Evolutionary conservation across 2,329 filamentous ascomycete species (phyloP).

Genomic region (Aspergillus luchuensis): DNA sequence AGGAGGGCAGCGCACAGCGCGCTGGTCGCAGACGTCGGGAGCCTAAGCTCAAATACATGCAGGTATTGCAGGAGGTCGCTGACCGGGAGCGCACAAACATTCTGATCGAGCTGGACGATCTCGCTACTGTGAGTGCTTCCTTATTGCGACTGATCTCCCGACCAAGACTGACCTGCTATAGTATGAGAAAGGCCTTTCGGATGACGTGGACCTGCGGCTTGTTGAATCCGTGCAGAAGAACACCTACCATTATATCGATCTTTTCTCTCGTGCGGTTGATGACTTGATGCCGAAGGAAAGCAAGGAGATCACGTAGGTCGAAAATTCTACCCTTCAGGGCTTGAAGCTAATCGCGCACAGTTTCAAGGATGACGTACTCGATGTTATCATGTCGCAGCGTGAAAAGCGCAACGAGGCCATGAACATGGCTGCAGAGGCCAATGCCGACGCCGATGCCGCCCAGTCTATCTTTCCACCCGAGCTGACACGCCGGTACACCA

Average conservation of each 20-base stretch:
- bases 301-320: constrained; percentile 70
- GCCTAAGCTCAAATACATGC: constrained; percentile 83
- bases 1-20: constrained; percentile 44
- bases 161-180: constrained; percentile 36
- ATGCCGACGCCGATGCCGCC: constrained; percentile 64
- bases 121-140: constrained; percentile 62
- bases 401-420: constrained; percentile 81
- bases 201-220: constrained; percentile 65
- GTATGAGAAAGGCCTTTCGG: constrained; percentile 74
- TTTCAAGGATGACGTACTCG: constrained; percentile 96
- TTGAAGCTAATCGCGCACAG: constrained; percentile 48
- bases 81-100: constrained; percentile 77
- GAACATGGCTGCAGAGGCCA: constrained; percentile 65
- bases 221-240: constrained; percentile 86
- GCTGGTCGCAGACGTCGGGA: constrained; percentile 54
- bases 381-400: constrained; percentile 93
- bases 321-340: not conserved
- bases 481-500: constrained; percentile 87
- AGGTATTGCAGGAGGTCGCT: constrained; percentile 81
- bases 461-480: constrained; percentile 86
- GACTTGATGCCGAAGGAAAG: constrained; percentile 78
- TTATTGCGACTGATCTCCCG: not conserved
- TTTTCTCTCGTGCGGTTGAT: constrained; percentile 86
- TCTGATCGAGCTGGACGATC: constrained; percentile 84
- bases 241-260: constrained; percentile 92